Evolutionary conservation across 1,139 yeast genomes (phyloP), one percentile per base, ranked within the genome.

Genomic region (Scheffersomyces parashehatae): DNA sequence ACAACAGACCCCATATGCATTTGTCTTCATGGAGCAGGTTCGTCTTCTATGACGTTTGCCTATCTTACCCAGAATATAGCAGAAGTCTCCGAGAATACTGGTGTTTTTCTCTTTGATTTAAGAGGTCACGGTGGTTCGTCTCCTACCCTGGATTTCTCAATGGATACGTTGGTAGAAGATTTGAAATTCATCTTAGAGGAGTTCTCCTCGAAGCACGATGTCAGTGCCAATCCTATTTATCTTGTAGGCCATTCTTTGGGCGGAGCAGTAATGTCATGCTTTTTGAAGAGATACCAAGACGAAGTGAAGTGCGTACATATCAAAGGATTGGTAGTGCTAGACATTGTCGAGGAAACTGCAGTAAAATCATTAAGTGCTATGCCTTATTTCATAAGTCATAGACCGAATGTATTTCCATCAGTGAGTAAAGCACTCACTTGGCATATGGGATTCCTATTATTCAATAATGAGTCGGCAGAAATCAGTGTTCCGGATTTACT

Each of bases 11-110:
- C 95, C 0, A 58, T 89, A 1, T 81, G 87, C 52, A 67, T 91
- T 2, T 82, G 83, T 51, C 95, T 88, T 50, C 99, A 93, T 62
- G 99, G 99, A 4, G 97, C 97, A 1, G 99, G 98, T 0, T 90
- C 97, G 1, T 81, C 88, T 3, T 89, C 86, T 0, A 69, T 88
- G 67, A 76, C 97, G 0, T 93, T 88, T 69, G 88, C 88, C 0
- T 64, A 67, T 30, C 59, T 85, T 29, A 65, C 81, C 0, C 65
- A 49, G 57, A 66, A 10, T 11, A 41, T 79, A 41, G 46, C 52
- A n/a, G 49, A 9, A 49, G 48, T 11, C 43, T 49, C 7, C 45
- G 52, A 16, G 42, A 53, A 31, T 16, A 77, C 80, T 4, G 96
- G 95, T 0, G 62, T 85, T 2, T 73, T 91, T 41, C 62, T 85